A percentile compares a stretch with the other conserved stretches of the same genome.
phyloP scores from a whole-genome alignment of 2,329 filamentous ascomycete genomes.

The Exophiala spinifera region DNA sequence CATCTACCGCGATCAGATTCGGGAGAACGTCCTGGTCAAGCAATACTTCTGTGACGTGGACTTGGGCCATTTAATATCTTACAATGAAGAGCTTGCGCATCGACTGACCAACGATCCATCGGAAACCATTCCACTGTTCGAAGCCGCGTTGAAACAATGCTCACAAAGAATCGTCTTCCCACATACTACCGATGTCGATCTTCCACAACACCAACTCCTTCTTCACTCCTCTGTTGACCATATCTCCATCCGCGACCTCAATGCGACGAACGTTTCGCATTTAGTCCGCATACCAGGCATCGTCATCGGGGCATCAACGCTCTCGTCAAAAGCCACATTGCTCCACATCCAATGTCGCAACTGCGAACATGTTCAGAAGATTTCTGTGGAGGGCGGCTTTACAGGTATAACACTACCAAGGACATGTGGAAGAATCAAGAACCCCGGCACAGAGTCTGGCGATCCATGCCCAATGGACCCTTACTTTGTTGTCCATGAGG shows the following conservation, averaged over 20 bases:
- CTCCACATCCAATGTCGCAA: constrained; percentile 85
- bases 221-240: constrained; percentile 88
- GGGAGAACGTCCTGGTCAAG: constrained; percentile 90
- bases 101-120: constrained; percentile 83
- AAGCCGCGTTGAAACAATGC: constrained; percentile 82
- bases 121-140: constrained; percentile 91
- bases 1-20: constrained; percentile 94
- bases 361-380: constrained; percentile 68
- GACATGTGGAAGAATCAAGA: constrained; percentile 64
- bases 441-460: constrained; percentile 58
- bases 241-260: constrained; percentile 89
- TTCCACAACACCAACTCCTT: constrained; percentile 91
- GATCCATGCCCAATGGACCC: constrained; percentile 87
- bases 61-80: constrained; percentile 91
- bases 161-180: constrained; percentile 93
- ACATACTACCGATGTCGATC: constrained; percentile 60
- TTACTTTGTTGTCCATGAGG: constrained; percentile 93
- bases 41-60: constrained; percentile 96
- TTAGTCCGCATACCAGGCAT: constrained; percentile 97
- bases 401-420: constrained; percentile 80
- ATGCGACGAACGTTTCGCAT: constrained; percentile 85
- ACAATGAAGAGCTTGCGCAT: constrained; percentile 92
- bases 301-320: constrained; percentile 92
- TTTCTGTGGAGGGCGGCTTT: constrained; percentile 81
- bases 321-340: constrained; percentile 90